Conservation (phyloP, 306 rosid genomes). For the Echinosophora koreensis region DNA sequence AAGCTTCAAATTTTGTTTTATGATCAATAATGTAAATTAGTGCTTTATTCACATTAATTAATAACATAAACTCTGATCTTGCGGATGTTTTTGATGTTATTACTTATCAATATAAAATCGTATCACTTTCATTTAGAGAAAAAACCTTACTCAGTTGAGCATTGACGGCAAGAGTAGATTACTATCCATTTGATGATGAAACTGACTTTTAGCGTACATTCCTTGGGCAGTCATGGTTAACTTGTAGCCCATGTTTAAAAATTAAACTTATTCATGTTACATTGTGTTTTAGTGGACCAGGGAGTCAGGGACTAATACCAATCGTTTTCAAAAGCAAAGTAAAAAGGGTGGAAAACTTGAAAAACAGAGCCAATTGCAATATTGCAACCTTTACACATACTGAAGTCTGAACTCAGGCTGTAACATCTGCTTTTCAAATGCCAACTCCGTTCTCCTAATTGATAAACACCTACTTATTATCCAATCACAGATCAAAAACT, state of each 20-base stretch:
- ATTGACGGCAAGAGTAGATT: neutral
- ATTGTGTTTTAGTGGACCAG: neutral
- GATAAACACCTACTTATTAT: neutral
- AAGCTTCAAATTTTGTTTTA: slow-evolving; percentile 38
- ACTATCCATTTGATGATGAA: neutral
- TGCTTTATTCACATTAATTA: slow-evolving; percentile 4
- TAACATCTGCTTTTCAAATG: neutral
- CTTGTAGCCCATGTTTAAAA: neutral
- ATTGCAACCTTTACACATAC: neutral
- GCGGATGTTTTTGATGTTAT: neutral
- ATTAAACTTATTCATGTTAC: neutral
- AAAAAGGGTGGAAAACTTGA: neutral
- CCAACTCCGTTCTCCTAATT: neutral
- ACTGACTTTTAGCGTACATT: neutral
- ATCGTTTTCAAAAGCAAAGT: neutral
- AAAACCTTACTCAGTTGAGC: neutral
- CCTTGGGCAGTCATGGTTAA: neutral
- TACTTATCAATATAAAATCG: neutral
- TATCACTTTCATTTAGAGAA: neutral
- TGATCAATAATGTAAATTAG: slow-evolving; percentile 1
- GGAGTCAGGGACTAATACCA: neutral
- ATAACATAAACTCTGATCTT: neutral
- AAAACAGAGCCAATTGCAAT: neutral
- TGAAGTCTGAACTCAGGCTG: neutral
- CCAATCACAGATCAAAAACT: slow-evolving; percentile 6